Evolutionary conservation across 352 stramenopile species (phyloP).

Genomic region (Phytophthora pseudosyringae): DNA sequence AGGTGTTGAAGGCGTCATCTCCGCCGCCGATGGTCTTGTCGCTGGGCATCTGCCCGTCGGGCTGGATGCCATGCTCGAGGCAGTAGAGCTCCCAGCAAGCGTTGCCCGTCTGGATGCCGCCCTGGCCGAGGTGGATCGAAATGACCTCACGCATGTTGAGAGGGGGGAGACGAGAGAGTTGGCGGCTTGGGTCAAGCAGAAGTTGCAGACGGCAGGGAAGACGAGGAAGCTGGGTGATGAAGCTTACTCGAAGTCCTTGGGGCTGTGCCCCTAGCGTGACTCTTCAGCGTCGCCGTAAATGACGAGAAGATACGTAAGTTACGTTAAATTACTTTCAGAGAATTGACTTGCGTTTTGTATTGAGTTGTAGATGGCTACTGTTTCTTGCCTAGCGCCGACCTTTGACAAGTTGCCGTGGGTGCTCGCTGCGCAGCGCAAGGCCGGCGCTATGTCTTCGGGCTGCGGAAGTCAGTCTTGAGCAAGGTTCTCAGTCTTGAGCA

Average conservation of each 20-base stretch:
- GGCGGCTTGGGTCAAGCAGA: slow-evolving; percentile 2
- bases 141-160: slow-evolving; percentile 29
- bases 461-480: no score
- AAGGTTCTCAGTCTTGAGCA: no score
- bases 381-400: no score
- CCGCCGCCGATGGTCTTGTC: slow-evolving; percentile 27
- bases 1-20: slow-evolving; percentile 98
- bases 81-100: slow-evolving; percentile 95
- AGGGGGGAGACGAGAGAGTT: no score
- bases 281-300: slow-evolving; percentile 3
- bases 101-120: slow-evolving; percentile 86
- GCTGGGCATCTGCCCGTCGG: slow-evolving; percentile 71
- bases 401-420: no score
- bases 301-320: slow-evolving; percentile 14
- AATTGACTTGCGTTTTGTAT: slow-evolving; percentile 3
- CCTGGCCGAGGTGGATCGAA: slow-evolving; percentile 97
- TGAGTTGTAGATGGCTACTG: background rate
- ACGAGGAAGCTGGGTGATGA: slow-evolving; percentile 76
- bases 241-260: slow-evolving; percentile 55
- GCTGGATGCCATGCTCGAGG: slow-evolving; percentile 94
- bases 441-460: no score
- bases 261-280: slow-evolving; percentile 4
- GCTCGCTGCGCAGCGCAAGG: no score
- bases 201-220: slow-evolving; percentile 10
- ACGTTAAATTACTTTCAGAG: slow-evolving; percentile 5